Evolutionary conservation across 345 rosid species (phyloP).

Genomic region (Corymbia maculata): DNA sequence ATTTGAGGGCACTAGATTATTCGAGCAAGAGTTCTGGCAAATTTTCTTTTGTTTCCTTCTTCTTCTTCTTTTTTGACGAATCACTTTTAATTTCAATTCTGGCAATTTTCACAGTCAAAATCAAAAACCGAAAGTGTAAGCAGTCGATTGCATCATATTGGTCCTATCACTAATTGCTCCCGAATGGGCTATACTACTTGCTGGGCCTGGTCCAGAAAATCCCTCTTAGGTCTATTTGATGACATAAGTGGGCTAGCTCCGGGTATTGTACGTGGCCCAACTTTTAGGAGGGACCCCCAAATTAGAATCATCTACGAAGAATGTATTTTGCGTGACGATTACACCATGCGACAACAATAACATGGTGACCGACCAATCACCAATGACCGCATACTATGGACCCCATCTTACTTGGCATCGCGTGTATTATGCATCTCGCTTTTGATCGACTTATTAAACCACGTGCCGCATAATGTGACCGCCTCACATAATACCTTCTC

Average conservation of each 20-base stretch:
- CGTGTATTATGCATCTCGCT: neutral
- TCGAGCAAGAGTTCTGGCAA: neutral
- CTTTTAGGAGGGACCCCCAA: neutral
- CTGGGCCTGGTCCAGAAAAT: neutral
- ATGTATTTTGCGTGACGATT: neutral
- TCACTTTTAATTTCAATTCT: neutral
- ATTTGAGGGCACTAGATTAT: neutral
- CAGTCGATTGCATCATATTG: neutral
- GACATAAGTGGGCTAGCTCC: neutral
- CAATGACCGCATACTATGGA: neutral
- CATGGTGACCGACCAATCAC: neutral
- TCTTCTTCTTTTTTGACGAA: neutral
- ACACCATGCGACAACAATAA: neutral
- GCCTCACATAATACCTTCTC: neutral
- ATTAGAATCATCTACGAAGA: neutral
- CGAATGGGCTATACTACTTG: neutral
- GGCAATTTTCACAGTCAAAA: neutral
- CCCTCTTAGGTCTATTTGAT: neutral
- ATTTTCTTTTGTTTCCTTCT: neutral
- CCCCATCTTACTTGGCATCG: neutral
- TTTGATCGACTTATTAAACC: neutral
- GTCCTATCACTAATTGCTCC: neutral
- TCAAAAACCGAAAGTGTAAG: neutral
- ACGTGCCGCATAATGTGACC: neutral
- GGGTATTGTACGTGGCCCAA: neutral